Evolutionary conservation across 2,329 filamentous ascomycete genomes (phyloP).

Genomic region (Davidsoniella australis): DNA sequence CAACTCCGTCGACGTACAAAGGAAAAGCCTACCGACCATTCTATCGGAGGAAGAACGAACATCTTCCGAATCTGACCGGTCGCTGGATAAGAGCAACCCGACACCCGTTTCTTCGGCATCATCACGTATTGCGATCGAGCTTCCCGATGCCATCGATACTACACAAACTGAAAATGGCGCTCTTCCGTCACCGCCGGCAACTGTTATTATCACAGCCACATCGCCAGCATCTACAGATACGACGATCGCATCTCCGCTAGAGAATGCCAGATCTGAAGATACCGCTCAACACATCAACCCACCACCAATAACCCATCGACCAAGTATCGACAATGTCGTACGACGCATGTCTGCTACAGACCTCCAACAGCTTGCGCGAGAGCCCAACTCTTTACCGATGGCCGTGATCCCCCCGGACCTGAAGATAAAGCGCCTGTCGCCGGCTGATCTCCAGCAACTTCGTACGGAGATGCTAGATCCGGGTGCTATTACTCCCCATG

Average conservation of each 20-base stretch:
- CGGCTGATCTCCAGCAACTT: slow-evolving; percentile 15
- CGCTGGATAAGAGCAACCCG: not conserved
- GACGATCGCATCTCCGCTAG: no score
- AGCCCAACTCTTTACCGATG: slow-evolving; percentile 41
- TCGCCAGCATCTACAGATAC: not conserved
- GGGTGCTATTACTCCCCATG: not conserved
- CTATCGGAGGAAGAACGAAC: slow-evolving; percentile 4
- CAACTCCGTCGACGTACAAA: no score
- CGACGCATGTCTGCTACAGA: slow-evolving; percentile 39
- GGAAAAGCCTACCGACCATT: not conserved
- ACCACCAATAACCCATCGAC: no score
- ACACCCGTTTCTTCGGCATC: not conserved
- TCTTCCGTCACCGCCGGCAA: not conserved
- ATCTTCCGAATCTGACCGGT: slow-evolving; percentile 4
- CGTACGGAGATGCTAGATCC: slow-evolving; percentile 16
- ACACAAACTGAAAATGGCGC: not conserved
- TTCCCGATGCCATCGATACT: not conserved
- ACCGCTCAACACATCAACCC: slow-evolving; percentile 11
- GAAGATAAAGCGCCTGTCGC: slow-evolving; percentile 13
- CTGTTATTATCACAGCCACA: no score
- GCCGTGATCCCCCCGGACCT: slow-evolving; percentile 21
- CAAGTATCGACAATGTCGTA: slow-evolving; percentile 22
- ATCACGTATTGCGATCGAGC: not conserved
- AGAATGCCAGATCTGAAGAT: no score
- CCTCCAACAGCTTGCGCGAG: slow-evolving; percentile 39